These are phyloP conservation scores for Plasmodium fragile DNA, from an alignment of 169 alveolate species.

Conservation along the genomic window DNA sequence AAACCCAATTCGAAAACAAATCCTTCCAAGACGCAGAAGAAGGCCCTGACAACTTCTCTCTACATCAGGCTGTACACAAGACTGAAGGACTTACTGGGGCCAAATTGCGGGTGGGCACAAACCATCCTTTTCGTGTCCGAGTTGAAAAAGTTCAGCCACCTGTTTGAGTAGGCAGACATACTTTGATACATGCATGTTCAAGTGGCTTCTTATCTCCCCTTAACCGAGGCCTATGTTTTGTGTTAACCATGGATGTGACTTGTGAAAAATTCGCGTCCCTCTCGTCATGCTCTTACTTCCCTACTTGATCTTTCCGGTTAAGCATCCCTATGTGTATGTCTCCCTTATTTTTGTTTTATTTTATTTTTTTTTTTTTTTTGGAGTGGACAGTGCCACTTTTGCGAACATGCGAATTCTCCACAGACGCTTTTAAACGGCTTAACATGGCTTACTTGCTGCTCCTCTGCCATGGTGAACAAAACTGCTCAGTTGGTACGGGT, in stretches of 20 bases:
- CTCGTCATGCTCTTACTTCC: background rate
- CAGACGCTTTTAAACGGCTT: background rate
- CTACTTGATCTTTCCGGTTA: background rate
- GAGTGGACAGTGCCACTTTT: background rate
- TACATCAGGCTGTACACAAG: constrained; percentile 37
- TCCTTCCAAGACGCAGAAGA: constrained; percentile 11
- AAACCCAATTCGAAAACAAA: background rate
- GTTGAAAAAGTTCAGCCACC: constrained; percentile 36
- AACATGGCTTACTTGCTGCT: background rate
- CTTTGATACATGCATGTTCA: background rate
- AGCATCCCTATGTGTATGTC: background rate
- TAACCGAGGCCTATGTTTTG: background rate
- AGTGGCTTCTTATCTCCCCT: background rate
- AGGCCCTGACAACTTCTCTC: constrained; percentile 43
- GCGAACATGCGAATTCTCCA: background rate
- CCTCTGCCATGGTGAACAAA: background rate
- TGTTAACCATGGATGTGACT: background rate
- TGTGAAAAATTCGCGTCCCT: background rate
- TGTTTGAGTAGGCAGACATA: constrained; percentile 6
- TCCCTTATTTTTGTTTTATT: background rate
- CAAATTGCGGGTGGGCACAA: constrained; percentile 78
- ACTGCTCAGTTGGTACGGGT: background rate
- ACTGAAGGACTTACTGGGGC: constrained; percentile 54
- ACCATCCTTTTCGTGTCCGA: constrained; percentile 65
- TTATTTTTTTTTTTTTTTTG: no score